Evolutionary conservation across 2,329 filamentous ascomycete species (phyloP).

Genomic region (Whalleya microplaca): DNA sequence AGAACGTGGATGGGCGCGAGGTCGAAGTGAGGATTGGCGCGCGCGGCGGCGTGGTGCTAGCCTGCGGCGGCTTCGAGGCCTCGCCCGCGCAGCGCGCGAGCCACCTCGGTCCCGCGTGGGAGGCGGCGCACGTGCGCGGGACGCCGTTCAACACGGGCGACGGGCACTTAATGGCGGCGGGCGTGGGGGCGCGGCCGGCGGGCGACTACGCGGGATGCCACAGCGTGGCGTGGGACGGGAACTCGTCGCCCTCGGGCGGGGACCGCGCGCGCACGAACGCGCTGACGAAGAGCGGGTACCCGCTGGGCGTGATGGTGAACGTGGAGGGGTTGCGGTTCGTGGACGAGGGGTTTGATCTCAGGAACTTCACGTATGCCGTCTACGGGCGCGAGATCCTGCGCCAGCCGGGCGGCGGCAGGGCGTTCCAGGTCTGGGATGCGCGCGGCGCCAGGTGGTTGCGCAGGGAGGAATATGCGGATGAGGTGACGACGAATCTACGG

Average conservation of each 20-base stretch:
- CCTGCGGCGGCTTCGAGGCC: conserved; percentile 67
- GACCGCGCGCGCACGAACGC: conserved; percentile 65
- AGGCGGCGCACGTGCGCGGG: conserved; percentile 63
- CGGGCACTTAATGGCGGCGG: conserved; percentile 56
- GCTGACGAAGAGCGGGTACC: conserved; percentile 71
- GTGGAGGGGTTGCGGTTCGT: conserved; percentile 62
- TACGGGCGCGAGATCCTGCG: conserved; percentile 65
- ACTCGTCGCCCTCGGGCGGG: conserved; percentile 57
- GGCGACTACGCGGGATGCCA: conserved; percentile 70
- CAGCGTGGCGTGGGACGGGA: conserved; percentile 67
- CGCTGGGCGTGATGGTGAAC: conserved; percentile 68
- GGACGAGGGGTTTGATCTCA: conserved; percentile 66
- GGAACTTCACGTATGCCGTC: conserved; percentile 70
- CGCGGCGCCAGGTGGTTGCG: conserved; percentile 56
- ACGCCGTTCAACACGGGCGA: conserved; percentile 69
- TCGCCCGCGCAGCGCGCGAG: conserved; percentile 59
- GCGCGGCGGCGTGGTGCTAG: conserved; percentile 48
- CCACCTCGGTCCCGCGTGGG: conserved; percentile 62
- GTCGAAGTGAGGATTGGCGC: conserved; percentile 32
- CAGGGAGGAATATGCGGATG: conserved; percentile 64
- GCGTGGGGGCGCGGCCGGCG: conserved; percentile 52
- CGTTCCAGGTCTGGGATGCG: conserved; percentile 69
- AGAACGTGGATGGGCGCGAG: background rate
- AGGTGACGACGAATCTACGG: conserved; percentile 56
- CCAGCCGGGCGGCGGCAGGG: conserved; percentile 57